Conservation (phyloP, 1,284 basidiomycete species). For the Ganoderma boninense region DNA sequence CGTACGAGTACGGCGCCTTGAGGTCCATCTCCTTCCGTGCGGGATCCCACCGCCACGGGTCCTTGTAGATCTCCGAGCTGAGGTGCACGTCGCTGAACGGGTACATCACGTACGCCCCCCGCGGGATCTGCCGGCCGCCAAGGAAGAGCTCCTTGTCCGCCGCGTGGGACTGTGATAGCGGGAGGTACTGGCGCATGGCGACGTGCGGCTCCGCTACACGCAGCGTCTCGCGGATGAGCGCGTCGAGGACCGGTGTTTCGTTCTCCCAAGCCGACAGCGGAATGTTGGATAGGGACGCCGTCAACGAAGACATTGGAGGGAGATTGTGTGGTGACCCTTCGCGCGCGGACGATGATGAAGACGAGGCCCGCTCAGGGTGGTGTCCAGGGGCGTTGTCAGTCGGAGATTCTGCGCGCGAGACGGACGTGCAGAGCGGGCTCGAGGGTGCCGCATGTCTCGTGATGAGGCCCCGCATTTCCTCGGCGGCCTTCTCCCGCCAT, state of each 20-base stretch:
- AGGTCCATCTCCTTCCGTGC: constrained; percentile 50
- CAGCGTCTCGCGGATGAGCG: constrained; percentile 75
- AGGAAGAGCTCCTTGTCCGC: constrained; percentile 43
- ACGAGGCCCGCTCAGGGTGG: constrained; percentile 2
- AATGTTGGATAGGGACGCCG: constrained; percentile 60
- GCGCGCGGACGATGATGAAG: not conserved
- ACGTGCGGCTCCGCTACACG: constrained; percentile 79
- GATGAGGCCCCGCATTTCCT: constrained; percentile 64
- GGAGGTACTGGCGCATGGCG: constrained; percentile 79
- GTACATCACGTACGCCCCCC: constrained; percentile 77
- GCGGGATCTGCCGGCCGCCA: constrained; percentile 69
- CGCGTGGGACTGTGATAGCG: constrained; percentile 45
- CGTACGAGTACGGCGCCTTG: constrained; percentile 64
- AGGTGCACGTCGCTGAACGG: constrained; percentile 82
- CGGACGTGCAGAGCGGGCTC: constrained; percentile 13
- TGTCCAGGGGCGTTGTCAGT: constrained; percentile 30
- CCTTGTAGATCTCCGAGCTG: constrained; percentile 69
- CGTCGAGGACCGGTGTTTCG: constrained; percentile 71
- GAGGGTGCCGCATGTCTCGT: constrained; percentile 55
- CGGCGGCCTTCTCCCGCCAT: constrained; percentile 64
- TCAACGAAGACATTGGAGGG: constrained; percentile 45
- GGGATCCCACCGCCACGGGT: constrained; percentile 80
- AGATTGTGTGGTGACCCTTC: constrained; percentile 2
- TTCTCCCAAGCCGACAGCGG: constrained; percentile 75
- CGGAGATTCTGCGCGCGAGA: not conserved